These are phyloP conservation scores for Aspergillus fijiensis DNA, from an alignment of 2,329 filamentous ascomycete species.

Conservation along the genomic window DNA sequence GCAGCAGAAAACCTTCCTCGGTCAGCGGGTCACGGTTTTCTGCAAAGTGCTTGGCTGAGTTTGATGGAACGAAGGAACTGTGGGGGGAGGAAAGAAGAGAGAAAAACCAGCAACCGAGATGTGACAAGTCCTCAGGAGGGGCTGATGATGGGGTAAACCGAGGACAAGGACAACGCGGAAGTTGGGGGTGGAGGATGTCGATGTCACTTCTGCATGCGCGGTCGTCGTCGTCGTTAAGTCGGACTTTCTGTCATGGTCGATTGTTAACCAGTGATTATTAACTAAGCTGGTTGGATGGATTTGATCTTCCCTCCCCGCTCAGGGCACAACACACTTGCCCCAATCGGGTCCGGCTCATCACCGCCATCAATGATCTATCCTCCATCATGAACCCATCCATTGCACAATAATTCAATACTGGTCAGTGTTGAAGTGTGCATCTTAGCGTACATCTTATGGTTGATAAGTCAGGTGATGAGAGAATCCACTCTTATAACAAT, in stretches of 20 bases:
- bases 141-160: not conserved
- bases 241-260: conserved; percentile 33
- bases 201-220: conserved; percentile 4
- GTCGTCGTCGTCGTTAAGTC: not conserved
- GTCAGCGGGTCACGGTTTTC: conserved; percentile 12
- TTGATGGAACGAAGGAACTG: not conserved
- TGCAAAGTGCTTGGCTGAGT: conserved; percentile 1
- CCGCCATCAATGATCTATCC: too few species aligned
- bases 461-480: not conserved
- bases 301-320: conserved; percentile 9
- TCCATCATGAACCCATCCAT: too few species aligned
- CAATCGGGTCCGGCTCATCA: too few species aligned
- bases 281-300: conserved; percentile 14
- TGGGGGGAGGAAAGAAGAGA: not conserved
- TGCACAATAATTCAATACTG: too few species aligned
- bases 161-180: conserved; percentile 3
- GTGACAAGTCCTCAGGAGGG: not conserved
- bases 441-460: too few species aligned
- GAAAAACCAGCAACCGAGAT: not conserved
- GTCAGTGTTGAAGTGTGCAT: too few species aligned
- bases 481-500: conserved; percentile 6
- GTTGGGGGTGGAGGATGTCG: conserved; percentile 5
- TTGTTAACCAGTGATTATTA: conserved; percentile 27
- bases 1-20: conserved; percentile 16
- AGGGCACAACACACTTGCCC: not conserved